Percentiles rank a stretch among this genome's conserved stretches.
phyloP scores from a whole-genome alignment of 1,284 basidiomycete genomes.

The Boletus calvinii region DNA sequence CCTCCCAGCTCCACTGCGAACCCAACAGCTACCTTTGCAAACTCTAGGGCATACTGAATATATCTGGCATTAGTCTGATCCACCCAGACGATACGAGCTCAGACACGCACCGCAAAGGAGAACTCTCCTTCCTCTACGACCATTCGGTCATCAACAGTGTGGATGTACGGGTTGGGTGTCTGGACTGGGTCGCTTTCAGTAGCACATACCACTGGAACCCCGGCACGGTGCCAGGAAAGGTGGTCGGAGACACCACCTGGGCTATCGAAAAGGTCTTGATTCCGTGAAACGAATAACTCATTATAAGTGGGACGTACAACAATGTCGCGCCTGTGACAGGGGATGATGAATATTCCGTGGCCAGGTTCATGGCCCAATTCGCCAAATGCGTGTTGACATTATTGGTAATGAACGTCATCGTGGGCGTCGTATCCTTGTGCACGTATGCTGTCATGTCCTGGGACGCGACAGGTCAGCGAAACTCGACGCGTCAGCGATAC shows the following conservation, averaged over 20 bases:
- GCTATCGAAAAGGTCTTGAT: not conserved
- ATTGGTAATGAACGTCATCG: slow-evolving; percentile 79
- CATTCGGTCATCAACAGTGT: slow-evolving; percentile 61
- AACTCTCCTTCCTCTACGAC: slow-evolving; percentile 51
- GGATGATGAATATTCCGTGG: slow-evolving; percentile 4
- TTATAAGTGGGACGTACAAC: slow-evolving; percentile 10
- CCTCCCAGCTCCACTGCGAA: slow-evolving; percentile 78
- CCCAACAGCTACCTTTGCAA: slow-evolving; percentile 82
- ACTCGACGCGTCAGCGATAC: slow-evolving; percentile 33
- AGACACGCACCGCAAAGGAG: slow-evolving; percentile 78
- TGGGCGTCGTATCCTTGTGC: slow-evolving; percentile 79
- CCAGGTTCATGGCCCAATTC: slow-evolving; percentile 13
- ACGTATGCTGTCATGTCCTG: slow-evolving; percentile 97
- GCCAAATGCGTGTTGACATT: slow-evolving; percentile 17
- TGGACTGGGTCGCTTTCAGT: slow-evolving; percentile 61
- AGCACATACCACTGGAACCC: slow-evolving; percentile 15
- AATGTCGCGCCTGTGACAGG: slow-evolving; percentile 7
- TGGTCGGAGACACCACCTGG: slow-evolving; percentile 22
- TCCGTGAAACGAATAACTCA: not conserved
- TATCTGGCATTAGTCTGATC: not conserved
- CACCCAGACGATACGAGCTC: slow-evolving; percentile 44
- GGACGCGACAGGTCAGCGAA: slow-evolving; percentile 28
- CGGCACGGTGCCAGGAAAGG: slow-evolving; percentile 19
- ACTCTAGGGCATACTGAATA: slow-evolving; percentile 48
- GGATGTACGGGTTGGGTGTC: slow-evolving; percentile 75